These are phyloP conservation scores for Phytopythium aichiense DNA, from an alignment of 352 stramenopile species.

Conservation along the genomic window DNA sequence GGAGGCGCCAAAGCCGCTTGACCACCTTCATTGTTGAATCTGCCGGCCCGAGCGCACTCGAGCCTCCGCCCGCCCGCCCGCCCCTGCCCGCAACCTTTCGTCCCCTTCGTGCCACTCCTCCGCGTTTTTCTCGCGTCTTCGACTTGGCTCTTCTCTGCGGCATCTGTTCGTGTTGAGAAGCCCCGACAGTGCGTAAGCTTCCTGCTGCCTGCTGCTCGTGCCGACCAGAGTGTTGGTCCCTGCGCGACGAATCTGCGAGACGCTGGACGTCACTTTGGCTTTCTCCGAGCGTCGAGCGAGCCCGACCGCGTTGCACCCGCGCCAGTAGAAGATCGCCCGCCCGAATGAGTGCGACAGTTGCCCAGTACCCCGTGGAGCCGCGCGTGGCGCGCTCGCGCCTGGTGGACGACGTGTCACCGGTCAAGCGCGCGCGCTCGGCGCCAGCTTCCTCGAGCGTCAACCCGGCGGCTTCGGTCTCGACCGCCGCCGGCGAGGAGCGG, in stretches of 20 bases:
- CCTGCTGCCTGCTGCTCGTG: not conserved
- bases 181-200: not conserved
- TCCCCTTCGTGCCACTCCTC: not conserved
- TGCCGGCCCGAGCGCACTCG: conserved; percentile 15
- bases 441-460: conserved; percentile 3
- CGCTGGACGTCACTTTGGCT: conserved; percentile 4
- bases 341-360: conserved; percentile 76
- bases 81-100: conserved; percentile 1
- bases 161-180: conserved; percentile 1
- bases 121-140: conserved; percentile 8
- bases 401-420: conserved; percentile 54
- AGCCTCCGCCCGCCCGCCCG: conserved; percentile 1
- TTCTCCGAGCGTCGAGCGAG: not conserved
- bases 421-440: conserved; percentile 46
- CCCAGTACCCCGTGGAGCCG: conserved; percentile 69
- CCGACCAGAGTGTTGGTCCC: conserved; percentile 14
- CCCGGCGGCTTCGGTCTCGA: not conserved
- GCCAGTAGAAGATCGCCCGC: not conserved
- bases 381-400: conserved; percentile 39
- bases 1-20: not conserved
- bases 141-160: conserved; percentile 8
- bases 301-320: conserved; percentile 7
- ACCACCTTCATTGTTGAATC: conserved; percentile 50
- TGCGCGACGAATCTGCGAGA: not conserved
- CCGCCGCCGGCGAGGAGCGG: conserved; percentile 26